These are phyloP conservation scores for Rauvolfia tetraphylla DNA, from an alignment of 257 asterid species.

Conservation along the genomic window DNA sequence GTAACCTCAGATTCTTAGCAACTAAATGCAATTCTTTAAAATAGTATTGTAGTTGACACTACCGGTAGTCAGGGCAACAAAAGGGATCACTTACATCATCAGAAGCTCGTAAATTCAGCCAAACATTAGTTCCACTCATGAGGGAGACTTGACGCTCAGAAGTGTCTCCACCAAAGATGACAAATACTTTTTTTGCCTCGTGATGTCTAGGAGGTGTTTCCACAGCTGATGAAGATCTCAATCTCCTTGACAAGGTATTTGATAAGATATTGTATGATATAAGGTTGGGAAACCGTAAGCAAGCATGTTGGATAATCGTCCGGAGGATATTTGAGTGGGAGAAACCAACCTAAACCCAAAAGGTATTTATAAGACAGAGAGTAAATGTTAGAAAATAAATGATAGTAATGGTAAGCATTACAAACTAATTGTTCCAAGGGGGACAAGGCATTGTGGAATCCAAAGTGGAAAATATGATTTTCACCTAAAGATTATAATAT, in stretches of 20 bases:
- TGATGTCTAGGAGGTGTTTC: conserved; percentile 26
- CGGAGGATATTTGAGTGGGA: conserved; percentile 84
- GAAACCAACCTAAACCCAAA: conserved; percentile 66
- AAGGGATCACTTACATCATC: conserved; percentile 59
- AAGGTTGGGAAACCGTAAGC: conserved; percentile 72
- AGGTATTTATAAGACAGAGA: neutral
- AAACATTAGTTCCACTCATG: conserved; percentile 94
- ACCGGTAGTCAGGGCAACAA: neutral
- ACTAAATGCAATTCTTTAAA: neutral
- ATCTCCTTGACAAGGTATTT: conserved; percentile 34
- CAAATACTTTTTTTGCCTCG: conserved; percentile 50
- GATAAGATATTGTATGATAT: conserved; percentile 37
- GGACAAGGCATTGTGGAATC: neutral
- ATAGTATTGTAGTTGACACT: neutral
- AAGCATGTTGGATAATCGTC: conserved; percentile 73
- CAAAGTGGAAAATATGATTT: no score
- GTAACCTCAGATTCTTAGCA: neutral
- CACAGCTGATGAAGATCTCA: conserved; percentile 31
- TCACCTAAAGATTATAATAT: no score
- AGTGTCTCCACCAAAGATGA: conserved; percentile 82
- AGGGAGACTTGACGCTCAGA: conserved; percentile 93
- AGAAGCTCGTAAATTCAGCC: conserved; percentile 79
- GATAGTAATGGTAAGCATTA: neutral
- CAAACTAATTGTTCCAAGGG: neutral
- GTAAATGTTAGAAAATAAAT: neutral